These are phyloP conservation scores for Sporisorium exsertum DNA, from an alignment of 1,284 basidiomycete species.

Conservation along the genomic window DNA sequence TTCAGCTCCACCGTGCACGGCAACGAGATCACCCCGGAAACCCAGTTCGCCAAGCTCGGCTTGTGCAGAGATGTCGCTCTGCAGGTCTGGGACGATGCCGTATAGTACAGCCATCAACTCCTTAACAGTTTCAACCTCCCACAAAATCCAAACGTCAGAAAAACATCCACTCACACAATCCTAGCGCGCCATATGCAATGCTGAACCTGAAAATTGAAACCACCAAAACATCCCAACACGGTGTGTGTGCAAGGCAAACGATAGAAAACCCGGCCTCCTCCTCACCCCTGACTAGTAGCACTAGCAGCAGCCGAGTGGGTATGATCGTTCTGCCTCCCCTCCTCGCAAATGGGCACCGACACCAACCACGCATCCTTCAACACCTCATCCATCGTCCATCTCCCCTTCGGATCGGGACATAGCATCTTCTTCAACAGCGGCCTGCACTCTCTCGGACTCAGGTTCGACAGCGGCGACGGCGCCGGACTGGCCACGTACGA, in stretches of 20 bases:
- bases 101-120: not conserved
- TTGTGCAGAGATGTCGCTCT: conserved; percentile 73
- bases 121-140: no score
- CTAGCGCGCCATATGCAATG: no score
- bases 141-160: no score
- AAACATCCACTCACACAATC: no score
- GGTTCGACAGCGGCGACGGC: conserved; percentile 78
- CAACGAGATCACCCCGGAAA: conserved; percentile 72
- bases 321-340: conserved; percentile 48
- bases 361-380: conserved; percentile 84
- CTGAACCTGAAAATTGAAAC: no score
- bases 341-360: conserved; percentile 36
- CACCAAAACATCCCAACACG: no score
- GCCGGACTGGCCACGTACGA: conserved; percentile 73
- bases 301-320: conserved; percentile 34
- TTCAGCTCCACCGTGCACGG: conserved; percentile 75
- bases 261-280: not conserved
- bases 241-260: no score
- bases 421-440: conserved; percentile 92
- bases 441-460: conserved; percentile 87
- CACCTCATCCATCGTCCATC: conserved; percentile 85
- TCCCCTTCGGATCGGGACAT: conserved; percentile 87
- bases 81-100: conserved; percentile 41
- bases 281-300: not conserved
- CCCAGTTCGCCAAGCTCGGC: conserved; percentile 73